A percentile compares a stretch with the other conserved stretches of the same genome.
These are phyloP conservation scores for Blastocystis sp. DNA, from an alignment of 352 stramenopile genomes.

Conservation along the genomic window DNA sequence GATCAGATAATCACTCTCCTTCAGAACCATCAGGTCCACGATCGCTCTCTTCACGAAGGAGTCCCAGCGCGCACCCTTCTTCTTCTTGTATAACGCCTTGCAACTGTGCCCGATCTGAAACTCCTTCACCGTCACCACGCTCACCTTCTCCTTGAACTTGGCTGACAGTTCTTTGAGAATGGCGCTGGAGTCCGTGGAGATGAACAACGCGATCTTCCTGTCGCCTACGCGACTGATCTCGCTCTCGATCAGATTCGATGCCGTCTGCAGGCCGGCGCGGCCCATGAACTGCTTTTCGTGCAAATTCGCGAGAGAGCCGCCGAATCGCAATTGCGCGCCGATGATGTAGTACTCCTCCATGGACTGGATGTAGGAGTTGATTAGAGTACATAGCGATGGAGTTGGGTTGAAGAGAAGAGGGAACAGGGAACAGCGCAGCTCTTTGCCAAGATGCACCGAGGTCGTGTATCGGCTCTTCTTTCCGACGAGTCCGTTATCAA, in stretches of 20 bases:
- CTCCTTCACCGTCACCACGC: slow-evolving; percentile 3
- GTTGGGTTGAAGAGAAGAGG: slow-evolving; percentile 34
- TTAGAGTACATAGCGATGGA: not conserved
- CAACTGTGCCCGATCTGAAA: slow-evolving; percentile 13
- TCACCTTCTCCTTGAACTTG: not conserved
- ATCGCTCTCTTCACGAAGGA: not conserved
- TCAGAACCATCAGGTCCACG: slow-evolving; percentile 45
- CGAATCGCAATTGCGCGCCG: slow-evolving; percentile 19
- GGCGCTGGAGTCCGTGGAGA: slow-evolving; percentile 12
- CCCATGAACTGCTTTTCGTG: not conserved
- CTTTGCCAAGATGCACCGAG: not conserved
- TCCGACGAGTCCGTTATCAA: not conserved
- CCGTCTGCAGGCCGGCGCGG: not conserved
- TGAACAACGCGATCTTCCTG: slow-evolving; percentile 1
- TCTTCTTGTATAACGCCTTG: not conserved
- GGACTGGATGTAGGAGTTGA: not conserved
- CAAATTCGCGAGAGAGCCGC: slow-evolving; percentile 24
- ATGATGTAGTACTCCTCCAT: not conserved
- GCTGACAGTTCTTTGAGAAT: not conserved
- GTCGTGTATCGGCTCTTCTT: too few relatives aligned
- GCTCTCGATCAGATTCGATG: not conserved
- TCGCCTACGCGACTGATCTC: not conserved
- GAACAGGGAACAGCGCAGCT: not conserved
- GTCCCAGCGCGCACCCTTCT: not conserved
- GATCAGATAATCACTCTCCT: slow-evolving; percentile 51